These are phyloP conservation scores for Bauhinia variegata DNA, from an alignment of 306 rosid species.

Conservation along the genomic window DNA sequence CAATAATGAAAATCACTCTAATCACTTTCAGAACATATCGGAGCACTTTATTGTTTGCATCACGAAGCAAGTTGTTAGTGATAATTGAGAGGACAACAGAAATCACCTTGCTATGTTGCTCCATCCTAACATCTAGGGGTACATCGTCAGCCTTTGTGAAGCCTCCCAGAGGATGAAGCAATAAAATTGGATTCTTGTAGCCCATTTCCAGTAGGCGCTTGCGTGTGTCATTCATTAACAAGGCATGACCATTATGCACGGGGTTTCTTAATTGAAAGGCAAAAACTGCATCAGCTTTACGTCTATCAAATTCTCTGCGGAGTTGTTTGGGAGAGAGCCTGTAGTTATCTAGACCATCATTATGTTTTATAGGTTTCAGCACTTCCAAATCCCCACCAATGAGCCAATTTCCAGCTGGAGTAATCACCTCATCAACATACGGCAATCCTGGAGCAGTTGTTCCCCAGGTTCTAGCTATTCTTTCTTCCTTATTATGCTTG, in stretches of 20 bases:
- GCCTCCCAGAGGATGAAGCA: conserved; percentile 99
- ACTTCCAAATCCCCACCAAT: conserved; percentile 95
- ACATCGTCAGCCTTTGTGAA: conserved; percentile 90
- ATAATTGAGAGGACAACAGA: conserved; percentile 21
- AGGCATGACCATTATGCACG: conserved; percentile 95
- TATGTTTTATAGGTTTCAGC: conserved; percentile 70
- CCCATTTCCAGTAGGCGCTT: conserved; percentile 85
- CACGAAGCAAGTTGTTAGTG: neutral
- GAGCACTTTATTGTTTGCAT: conserved; percentile 11
- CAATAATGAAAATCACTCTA: conserved; percentile 2
- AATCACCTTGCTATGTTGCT: conserved; percentile 96
- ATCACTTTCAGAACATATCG: too few relatives aligned
- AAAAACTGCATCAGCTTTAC: conserved; percentile 91
- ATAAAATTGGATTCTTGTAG: conserved; percentile 80
- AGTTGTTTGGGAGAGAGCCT: conserved; percentile 91
- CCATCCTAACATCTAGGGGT: conserved; percentile 98
- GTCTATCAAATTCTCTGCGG: conserved; percentile 81
- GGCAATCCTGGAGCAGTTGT: conserved; percentile 91
- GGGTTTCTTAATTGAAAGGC: conserved; percentile 97
- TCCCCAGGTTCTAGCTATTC: conserved; percentile 98
- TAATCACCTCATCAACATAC: conserved; percentile 78
- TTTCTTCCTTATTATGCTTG: conserved; percentile 97
- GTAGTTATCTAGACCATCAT: conserved; percentile 90
- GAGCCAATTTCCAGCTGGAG: conserved; percentile 90
- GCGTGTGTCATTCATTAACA: conserved; percentile 94